Base-by-base conservation (phyloP, 148 eudicot species). In the Salicornia ramosissima region DNA sequence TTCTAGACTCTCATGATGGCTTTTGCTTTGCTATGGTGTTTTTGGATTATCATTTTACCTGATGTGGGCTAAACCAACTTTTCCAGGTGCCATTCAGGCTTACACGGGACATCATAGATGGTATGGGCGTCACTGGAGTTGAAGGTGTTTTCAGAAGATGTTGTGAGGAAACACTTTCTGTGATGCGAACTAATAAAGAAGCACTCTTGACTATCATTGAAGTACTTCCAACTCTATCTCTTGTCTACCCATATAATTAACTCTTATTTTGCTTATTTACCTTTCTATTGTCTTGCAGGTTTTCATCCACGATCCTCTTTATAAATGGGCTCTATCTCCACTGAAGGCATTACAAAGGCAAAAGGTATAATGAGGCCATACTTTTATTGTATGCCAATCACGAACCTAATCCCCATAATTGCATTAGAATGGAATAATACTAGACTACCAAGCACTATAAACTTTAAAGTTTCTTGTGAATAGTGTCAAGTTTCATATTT, bases 131-230 rank as follows among this genome's bases (percentile, higher is more conserved):
- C 73, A 86, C 96, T 46, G 98, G 98, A 64, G 89, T 90, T 49
- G 97, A 94, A 87, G 98, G 98, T 71, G 97, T 94, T 68, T 94
- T 84, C 76, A 88, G 97, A 90, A 87, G 88, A 80, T 94, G 98
- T 68, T 90, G 97, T 30, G 92, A 94, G 81, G 97, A 94, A 86
- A 94, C 95, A 29, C 90, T 94, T 59, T 79, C 96, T 46, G 92
- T 94, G 68, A 90, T 94, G 98, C 83, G 98, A 71, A 84, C 95
- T 61, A 94, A 94, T 74, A 90, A 94, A 83, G 98, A 88, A 86
- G 97, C 98, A 71, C 82, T 94, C 72, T 86, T 90, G 53, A 94
- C 98, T 36, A 94, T 94, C 68, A 79, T 94, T 68, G 98, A 94
- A 86, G 98, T 93, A 83, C 50, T 78, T 55, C 64, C 66, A 49